These are phyloP conservation scores for Primulina huaijiensis DNA, from an alignment of 257 asterid genomes.

Conservation along the genomic window DNA sequence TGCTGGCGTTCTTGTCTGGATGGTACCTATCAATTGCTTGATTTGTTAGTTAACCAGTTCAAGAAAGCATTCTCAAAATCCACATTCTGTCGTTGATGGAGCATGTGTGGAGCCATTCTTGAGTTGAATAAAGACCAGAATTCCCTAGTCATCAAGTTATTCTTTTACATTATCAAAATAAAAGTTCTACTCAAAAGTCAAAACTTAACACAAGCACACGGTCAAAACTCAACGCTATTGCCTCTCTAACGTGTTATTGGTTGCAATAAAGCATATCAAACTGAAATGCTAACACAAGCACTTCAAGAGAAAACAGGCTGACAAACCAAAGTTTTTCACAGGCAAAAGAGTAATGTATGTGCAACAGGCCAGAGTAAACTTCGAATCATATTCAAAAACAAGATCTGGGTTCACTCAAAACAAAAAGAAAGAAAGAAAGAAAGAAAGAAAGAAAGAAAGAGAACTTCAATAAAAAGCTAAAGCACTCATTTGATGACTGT, in stretches of 20 bases:
- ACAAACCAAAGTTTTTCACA: background rate
- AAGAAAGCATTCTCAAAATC: background rate
- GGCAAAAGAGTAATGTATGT: background rate
- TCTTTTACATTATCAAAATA: background rate
- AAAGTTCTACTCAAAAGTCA: too few species aligned
- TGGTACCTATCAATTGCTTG: slow-evolving; percentile 40
- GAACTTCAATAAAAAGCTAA: background rate
- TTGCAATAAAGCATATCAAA: background rate
- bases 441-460: background rate
- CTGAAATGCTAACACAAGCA: background rate
- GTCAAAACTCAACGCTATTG: background rate
- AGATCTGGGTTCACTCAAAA: background rate
- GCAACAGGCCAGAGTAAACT: background rate
- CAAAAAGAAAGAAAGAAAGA: background rate
- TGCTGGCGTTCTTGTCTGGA: slow-evolving; percentile 53
- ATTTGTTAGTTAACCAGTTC: background rate
- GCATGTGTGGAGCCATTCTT: background rate
- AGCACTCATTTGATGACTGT: too few species aligned
- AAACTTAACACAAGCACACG: background rate
- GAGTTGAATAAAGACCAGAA: background rate
- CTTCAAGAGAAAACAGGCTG: background rate
- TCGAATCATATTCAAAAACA: background rate
- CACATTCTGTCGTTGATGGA: background rate
- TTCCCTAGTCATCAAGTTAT: background rate
- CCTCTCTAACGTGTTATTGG: background rate